Conservation (phyloP, 75 land plant genomes). For the Sequoia sempervirens region DNA sequence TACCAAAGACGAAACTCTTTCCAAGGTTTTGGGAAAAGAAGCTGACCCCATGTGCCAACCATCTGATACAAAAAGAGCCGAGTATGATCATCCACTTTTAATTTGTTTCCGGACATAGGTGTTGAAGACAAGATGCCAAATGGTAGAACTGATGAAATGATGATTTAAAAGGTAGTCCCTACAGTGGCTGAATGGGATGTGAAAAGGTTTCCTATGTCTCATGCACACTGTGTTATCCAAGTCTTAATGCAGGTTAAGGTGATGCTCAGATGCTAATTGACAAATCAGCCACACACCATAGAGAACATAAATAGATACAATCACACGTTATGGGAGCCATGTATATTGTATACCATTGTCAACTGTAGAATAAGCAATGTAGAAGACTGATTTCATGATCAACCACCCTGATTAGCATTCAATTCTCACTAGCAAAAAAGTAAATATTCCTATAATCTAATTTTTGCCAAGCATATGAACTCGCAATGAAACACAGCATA, state of each 20-base stretch:
- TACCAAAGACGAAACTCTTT: constrained; percentile 96
- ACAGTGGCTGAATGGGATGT: not conserved
- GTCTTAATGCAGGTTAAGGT: not conserved
- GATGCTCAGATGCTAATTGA: not conserved
- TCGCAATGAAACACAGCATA: not conserved
- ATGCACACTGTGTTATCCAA: not conserved
- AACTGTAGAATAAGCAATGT: not conserved
- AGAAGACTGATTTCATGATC: not conserved
- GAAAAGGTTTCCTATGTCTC: not conserved
- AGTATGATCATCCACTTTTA: constrained; percentile 51
- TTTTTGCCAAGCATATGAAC: not conserved
- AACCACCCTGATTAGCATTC: not conserved
- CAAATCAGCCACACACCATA: not conserved
- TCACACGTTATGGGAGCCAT: not conserved
- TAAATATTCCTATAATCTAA: not conserved
- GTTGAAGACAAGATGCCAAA: not conserved
- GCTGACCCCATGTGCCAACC: constrained; percentile 99
- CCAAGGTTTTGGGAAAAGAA: constrained; percentile 95
- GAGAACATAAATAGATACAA: not conserved
- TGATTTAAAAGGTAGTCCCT: not conserved
- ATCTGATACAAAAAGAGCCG: constrained; percentile 80
- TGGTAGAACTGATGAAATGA: not conserved
- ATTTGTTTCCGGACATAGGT: constrained; percentile 22
- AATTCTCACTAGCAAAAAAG: not conserved
- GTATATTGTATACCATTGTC: not conserved